Conservation (phyloP, 1,284 basidiomycete genomes). For the Meripilus lineatus region DNA sequence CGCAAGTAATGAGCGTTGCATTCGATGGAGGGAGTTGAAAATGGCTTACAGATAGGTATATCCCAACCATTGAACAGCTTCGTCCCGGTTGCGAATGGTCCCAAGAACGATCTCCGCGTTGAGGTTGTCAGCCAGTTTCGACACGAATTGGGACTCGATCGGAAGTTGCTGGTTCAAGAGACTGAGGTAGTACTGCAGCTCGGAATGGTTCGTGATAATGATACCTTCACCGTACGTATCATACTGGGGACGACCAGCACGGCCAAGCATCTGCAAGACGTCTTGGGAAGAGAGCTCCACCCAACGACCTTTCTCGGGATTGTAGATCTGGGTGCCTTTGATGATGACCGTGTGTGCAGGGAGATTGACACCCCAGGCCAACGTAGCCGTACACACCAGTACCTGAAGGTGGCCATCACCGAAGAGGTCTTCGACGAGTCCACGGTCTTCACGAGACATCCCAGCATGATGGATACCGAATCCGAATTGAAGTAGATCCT, state of each 20-base stretch:
- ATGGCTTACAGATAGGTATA: slow-evolving; percentile 86
- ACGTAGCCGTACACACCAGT: slow-evolving; percentile 94
- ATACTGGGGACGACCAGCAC: slow-evolving; percentile 96
- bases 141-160: slow-evolving; percentile 95
- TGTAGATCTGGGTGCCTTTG: slow-evolving; percentile 99
- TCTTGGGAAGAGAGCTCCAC: slow-evolving; percentile 95
- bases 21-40: slow-evolving; percentile 3
- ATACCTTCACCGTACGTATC: slow-evolving; percentile 98
- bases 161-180: slow-evolving; percentile 94
- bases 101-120: slow-evolving; percentile 98
- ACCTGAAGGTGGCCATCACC: slow-evolving; percentile 92
- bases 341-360: slow-evolving; percentile 99
- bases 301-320: slow-evolving; percentile 98
- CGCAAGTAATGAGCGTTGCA: slow-evolving; percentile 6
- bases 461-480: slow-evolving; percentile 99
- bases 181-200: slow-evolving; percentile 95
- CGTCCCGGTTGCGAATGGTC: slow-evolving; percentile 92
- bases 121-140: slow-evolving; percentile 91
- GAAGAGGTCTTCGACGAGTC: slow-evolving; percentile 93
- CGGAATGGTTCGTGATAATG: slow-evolving; percentile 97
- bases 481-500: slow-evolving; percentile 92
- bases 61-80: slow-evolving; percentile 96
- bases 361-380: slow-evolving; percentile 99
- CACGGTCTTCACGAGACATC: slow-evolving; percentile 93
- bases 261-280: slow-evolving; percentile 97